A percentile compares a stretch with the other conserved stretches of the same genome.
These are phyloP conservation scores for Epicoccum sorghinum DNA, from an alignment of 2,329 filamentous ascomycete species.

Conservation along the genomic window DNA sequence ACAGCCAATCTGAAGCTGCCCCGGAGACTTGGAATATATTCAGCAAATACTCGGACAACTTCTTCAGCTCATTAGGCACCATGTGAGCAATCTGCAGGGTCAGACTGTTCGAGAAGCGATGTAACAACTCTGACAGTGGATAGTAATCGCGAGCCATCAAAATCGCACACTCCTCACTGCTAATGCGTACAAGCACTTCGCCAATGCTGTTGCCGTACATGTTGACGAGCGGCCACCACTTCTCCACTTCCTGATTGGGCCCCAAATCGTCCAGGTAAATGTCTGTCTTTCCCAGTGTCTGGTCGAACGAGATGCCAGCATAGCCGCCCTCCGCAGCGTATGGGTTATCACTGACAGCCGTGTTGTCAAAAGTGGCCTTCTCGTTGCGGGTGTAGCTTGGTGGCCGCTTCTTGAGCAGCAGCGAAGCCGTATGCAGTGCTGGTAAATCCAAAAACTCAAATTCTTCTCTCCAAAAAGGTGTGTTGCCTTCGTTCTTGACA, in stretches of 20 bases:
- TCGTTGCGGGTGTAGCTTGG: conserved; percentile 46
- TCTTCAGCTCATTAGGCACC: conserved; percentile 76
- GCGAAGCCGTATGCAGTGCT: conserved; percentile 70
- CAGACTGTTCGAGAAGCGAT: conserved; percentile 81
- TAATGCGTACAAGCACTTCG: conserved; percentile 81
- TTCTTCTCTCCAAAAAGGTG: conserved; percentile 82
- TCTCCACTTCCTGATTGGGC: conserved; percentile 77
- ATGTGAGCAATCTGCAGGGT: conserved; percentile 84
- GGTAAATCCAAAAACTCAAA: conserved; percentile 79
- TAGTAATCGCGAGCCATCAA: conserved; percentile 86
- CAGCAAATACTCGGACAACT: conserved; percentile 82
- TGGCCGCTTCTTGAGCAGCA: conserved; percentile 71
- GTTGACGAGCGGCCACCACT: conserved; percentile 83
- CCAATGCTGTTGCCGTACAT: conserved; percentile 77
- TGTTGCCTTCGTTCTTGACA: conserved; percentile 71
- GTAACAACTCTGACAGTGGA: conserved; percentile 79
- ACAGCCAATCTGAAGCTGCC: conserved; percentile 84
- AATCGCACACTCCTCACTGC: conserved; percentile 87
- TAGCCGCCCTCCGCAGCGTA: conserved; percentile 50
- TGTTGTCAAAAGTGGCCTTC: conserved; percentile 47
- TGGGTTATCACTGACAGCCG: conserved; percentile 32
- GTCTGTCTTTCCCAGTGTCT: conserved; percentile 74
- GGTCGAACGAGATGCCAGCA: conserved; percentile 55
- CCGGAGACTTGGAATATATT: conserved; percentile 97
- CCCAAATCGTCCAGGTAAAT: conserved; percentile 81